A percentile compares a stretch with the other conserved stretches of the same genome.
phyloP scores from a whole-genome alignment of 768 basidiomycete genomes.

The Mycena galericulata region DNA sequence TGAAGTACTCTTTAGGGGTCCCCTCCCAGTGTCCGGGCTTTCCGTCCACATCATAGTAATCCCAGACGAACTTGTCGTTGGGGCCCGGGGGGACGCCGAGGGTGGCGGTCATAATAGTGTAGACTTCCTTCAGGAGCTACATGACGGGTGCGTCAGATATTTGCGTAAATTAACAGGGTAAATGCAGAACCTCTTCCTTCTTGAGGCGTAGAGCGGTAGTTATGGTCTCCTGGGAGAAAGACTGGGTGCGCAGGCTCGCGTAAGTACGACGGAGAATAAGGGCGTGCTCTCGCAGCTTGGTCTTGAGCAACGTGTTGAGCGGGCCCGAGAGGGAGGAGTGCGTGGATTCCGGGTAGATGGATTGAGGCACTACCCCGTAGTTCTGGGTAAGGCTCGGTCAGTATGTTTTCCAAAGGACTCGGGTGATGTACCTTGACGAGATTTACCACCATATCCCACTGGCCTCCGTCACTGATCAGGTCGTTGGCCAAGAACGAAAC shows the following conservation, averaged over 20 bases:
- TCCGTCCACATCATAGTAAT: slow-evolving; percentile 86
- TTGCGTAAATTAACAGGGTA: not conserved
- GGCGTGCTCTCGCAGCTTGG: slow-evolving; percentile 92
- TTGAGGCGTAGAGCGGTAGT: slow-evolving; percentile 73
- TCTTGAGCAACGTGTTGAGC: slow-evolving; percentile 85
- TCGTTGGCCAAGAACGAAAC: slow-evolving; percentile 79
- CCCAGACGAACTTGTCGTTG: slow-evolving; percentile 82
- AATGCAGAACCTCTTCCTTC: slow-evolving; percentile 67
- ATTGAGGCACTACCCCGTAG: slow-evolving; percentile 74
- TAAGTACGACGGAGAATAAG: slow-evolving; percentile 80
- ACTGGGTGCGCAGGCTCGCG: slow-evolving; percentile 62
- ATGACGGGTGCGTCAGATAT: not conserved
- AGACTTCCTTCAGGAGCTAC: slow-evolving; percentile 85
- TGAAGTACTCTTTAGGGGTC: slow-evolving; percentile 85
- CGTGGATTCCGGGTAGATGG: slow-evolving; percentile 85
- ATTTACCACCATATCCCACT: slow-evolving; percentile 91
- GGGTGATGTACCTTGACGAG: slow-evolving; percentile 77
- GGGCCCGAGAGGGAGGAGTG: slow-evolving; percentile 82
- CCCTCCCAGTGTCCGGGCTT: slow-evolving; percentile 83
- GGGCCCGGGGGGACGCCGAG: slow-evolving; percentile 89
- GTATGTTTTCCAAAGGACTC: not conserved
- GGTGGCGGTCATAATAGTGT: slow-evolving; percentile 84
- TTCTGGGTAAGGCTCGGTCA: too few relatives aligned
- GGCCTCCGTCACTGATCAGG: slow-evolving; percentile 92
- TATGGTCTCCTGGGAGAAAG: slow-evolving; percentile 60